These are phyloP conservation scores for Sphaerulina vaccinii DNA, from an alignment of 2,329 filamentous ascomycete species.

Conservation along the genomic window DNA sequence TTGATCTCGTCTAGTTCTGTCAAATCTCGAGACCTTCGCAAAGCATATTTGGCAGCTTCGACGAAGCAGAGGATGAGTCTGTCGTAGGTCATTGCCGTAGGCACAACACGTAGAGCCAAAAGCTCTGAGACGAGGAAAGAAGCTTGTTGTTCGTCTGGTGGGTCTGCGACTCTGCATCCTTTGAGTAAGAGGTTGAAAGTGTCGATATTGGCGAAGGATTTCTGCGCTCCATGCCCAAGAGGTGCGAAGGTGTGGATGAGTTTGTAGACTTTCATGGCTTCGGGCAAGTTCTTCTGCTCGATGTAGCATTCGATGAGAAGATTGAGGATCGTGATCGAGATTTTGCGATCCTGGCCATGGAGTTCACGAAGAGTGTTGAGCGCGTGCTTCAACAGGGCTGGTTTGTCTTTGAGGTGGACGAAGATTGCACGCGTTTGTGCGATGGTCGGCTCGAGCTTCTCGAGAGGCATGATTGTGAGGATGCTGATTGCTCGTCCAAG, in stretches of 20 bases:
- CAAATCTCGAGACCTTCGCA: conserved; percentile 1
- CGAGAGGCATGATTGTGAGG: conserved; percentile 70
- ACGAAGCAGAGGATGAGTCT: conserved; percentile 58
- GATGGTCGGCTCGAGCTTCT: conserved; percentile 57
- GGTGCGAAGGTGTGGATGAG: conserved; percentile 50
- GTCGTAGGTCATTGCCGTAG: conserved; percentile 62
- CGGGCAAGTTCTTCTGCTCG: conserved; percentile 44
- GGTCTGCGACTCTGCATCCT: conserved; percentile 29
- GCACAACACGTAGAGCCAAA: conserved; percentile 53
- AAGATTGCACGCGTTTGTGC: conserved; percentile 65
- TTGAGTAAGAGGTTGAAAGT: conserved; percentile 60
- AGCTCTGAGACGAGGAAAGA: conserved; percentile 65
- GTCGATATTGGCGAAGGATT: conserved; percentile 42
- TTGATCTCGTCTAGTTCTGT: background rate
- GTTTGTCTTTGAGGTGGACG: conserved; percentile 51
- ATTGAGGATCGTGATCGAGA: conserved; percentile 55
- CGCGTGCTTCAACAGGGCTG: conserved; percentile 51
- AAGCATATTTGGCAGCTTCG: conserved; percentile 25
- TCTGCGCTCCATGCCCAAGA: conserved; percentile 23
- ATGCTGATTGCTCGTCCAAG: conserved; percentile 66
- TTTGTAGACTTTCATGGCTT: conserved; percentile 62
- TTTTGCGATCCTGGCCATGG: conserved; percentile 46
- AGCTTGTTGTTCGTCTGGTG: conserved; percentile 52
- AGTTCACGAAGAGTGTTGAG: conserved; percentile 59
- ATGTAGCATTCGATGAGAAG: conserved; percentile 55